phyloP scores from a whole-genome alignment of 371 early-diverging fungal genomes.

The Coemansia sp. region DNA sequence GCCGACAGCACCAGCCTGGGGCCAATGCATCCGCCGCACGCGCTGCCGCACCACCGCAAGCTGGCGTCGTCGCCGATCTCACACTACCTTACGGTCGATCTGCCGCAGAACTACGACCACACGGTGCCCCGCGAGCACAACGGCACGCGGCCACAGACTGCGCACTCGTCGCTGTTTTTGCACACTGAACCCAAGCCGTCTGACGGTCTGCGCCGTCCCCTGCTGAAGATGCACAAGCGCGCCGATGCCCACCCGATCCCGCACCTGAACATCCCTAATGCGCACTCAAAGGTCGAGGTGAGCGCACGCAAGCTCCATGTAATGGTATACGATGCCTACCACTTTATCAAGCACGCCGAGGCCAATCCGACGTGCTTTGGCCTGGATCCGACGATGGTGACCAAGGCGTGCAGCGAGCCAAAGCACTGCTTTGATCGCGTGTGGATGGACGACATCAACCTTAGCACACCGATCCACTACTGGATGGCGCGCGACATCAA shows the following conservation, averaged over 20 bases:
- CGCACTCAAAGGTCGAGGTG: not conserved
- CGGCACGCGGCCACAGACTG: conserved; percentile 15
- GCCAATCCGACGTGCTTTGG: conserved; percentile 37
- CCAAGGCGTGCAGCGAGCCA: conserved; percentile 35
- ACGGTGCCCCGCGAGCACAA: conserved; percentile 41
- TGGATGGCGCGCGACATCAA: conserved; percentile 49
- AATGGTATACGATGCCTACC: conserved; percentile 47
- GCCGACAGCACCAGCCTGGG: conserved; percentile 20
- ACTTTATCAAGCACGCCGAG: conserved; percentile 47
- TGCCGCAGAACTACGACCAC: conserved; percentile 40
- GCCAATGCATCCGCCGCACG: conserved; percentile 17
- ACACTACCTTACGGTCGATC: conserved; percentile 33
- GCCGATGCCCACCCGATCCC: conserved; percentile 2
- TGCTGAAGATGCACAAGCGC: conserved; percentile 17
- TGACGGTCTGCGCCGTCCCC: conserved; percentile 5
- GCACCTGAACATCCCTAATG: not conserved
- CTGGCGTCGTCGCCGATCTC: conserved; percentile 29
- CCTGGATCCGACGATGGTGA: conserved; percentile 18
- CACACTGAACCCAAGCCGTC: conserved; percentile 3
- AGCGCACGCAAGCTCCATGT: conserved; percentile 20
- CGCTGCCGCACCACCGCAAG: conserved; percentile 30
- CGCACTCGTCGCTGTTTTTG: not conserved
- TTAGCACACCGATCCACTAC: conserved; percentile 40
- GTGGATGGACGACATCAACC: conserved; percentile 45
- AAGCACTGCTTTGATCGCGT: conserved; percentile 44